Evolutionary conservation across 2,329 filamentous ascomycete species (phyloP).

Genomic region (Cladosporium phlei): DNA sequence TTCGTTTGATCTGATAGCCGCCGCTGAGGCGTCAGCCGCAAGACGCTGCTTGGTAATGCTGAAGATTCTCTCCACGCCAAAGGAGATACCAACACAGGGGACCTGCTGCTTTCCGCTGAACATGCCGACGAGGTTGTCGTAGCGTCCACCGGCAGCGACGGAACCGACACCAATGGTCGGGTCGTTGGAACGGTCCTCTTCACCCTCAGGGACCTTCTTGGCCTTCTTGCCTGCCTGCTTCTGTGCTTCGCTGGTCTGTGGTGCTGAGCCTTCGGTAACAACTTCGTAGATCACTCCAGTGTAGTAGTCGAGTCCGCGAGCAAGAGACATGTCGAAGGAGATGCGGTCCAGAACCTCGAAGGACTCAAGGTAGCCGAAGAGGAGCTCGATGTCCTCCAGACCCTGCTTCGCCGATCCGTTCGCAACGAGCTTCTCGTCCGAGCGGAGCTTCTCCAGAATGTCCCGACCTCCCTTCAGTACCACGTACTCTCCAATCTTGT

Average conservation of each 20-base stretch:
- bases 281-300: slow-evolving; percentile 89
- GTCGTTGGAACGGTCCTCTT: slow-evolving; percentile 70
- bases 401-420: slow-evolving; percentile 76
- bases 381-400: slow-evolving; percentile 70
- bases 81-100: slow-evolving; percentile 86
- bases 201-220: slow-evolving; percentile 42
- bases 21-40: slow-evolving; percentile 55
- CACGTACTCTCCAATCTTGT: slow-evolving; percentile 84
- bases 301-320: slow-evolving; percentile 88
- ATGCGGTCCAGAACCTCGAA: slow-evolving; percentile 69
- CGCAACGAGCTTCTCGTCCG: slow-evolving; percentile 61
- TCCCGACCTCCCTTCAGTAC: slow-evolving; percentile 69
- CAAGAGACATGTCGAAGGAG: slow-evolving; percentile 85
- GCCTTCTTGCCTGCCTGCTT: slow-evolving; percentile 46
- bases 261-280: slow-evolving; percentile 73
- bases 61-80: slow-evolving; percentile 93
- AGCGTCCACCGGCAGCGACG: slow-evolving; percentile 83
- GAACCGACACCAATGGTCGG: slow-evolving; percentile 80
- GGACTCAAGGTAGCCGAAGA: slow-evolving; percentile 77
- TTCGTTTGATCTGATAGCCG: slow-evolving; percentile 61
- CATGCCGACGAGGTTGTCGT: slow-evolving; percentile 92
- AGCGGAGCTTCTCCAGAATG: slow-evolving; percentile 64
- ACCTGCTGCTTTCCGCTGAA: slow-evolving; percentile 73
- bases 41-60: slow-evolving; percentile 79
- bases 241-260: slow-evolving; percentile 40